Percentiles rank a stretch among this genome's conserved stretches.
These are phyloP conservation scores for Paramecium sonneborni DNA, from an alignment of 73 alveolate species.

Conservation along the genomic window DNA sequence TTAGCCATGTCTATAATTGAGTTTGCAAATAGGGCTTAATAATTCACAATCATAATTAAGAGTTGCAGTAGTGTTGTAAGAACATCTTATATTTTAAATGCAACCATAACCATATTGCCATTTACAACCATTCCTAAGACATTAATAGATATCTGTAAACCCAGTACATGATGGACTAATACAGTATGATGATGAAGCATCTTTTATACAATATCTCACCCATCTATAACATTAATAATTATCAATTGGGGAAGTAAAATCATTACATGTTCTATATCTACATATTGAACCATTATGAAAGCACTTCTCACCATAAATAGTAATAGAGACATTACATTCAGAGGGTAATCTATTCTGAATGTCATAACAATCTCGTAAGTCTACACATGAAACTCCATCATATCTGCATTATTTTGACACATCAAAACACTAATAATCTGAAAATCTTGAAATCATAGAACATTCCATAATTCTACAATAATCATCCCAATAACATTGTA, in stretches of 20 bases:
- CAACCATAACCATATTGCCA: background rate
- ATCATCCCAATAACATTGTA: too few relatives aligned
- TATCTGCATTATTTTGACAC: too few relatives aligned
- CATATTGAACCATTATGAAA: background rate
- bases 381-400: too few relatives aligned
- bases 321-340: background rate
- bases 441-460: too few relatives aligned
- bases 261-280: background rate
- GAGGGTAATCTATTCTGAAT: background rate
- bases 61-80: background rate
- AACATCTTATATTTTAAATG: background rate
- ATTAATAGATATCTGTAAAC: background rate
- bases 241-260: background rate
- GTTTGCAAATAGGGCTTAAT: background rate
- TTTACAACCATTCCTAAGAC: background rate
- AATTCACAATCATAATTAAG: background rate
- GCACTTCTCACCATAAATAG: background rate
- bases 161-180: background rate
- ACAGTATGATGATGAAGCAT: background rate
- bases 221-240: background rate
- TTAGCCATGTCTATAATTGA: background rate
- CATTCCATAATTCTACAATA: too few relatives aligned
- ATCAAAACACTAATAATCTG: too few relatives aligned
- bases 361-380: background rate
- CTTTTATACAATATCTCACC: background rate